Conservation (phyloP, 345 rosid genomes). For the Mercurialis annua region DNA sequence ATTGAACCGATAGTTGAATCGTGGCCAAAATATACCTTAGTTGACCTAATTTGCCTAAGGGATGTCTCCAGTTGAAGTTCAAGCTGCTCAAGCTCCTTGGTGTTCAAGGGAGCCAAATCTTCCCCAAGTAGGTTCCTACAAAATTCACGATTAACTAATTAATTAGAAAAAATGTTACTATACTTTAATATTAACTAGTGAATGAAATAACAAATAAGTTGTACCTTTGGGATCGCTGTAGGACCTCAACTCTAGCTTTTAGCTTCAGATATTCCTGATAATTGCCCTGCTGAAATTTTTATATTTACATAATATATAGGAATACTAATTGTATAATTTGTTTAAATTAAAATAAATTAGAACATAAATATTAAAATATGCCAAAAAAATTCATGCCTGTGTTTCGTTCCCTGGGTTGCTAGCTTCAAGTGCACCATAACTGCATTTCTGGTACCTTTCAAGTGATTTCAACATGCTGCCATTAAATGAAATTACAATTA, state of each 20-base stretch:
- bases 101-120: conserved; percentile 54
- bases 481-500: not conserved
- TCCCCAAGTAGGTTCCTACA: conserved; percentile 86
- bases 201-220: not conserved
- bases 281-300: conserved; percentile 31
- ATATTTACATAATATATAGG: no score
- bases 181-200: not conserved
- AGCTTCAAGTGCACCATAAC: conserved; percentile 39
- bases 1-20: no score
- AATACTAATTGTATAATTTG: no score
- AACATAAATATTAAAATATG: not conserved
- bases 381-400: conserved; percentile 43
- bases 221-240: conserved; percentile 57
- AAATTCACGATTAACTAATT: conserved; percentile 1
- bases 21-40: conserved; percentile 53
- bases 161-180: not conserved
- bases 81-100: conserved; percentile 73
- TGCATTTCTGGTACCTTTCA: conserved; percentile 47
- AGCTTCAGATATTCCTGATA: conserved; percentile 61
- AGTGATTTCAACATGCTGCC: conserved; percentile 46
- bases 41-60: conserved; percentile 68
- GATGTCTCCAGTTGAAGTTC: conserved; percentile 74
- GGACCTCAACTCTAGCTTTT: conserved; percentile 46
- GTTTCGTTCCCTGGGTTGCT: conserved; percentile 27
- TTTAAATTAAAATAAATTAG: not conserved